Evolutionary conservation across 2,329 filamentous ascomycete species (phyloP).

Genomic region (Pseudocercospora macadamiae): DNA sequence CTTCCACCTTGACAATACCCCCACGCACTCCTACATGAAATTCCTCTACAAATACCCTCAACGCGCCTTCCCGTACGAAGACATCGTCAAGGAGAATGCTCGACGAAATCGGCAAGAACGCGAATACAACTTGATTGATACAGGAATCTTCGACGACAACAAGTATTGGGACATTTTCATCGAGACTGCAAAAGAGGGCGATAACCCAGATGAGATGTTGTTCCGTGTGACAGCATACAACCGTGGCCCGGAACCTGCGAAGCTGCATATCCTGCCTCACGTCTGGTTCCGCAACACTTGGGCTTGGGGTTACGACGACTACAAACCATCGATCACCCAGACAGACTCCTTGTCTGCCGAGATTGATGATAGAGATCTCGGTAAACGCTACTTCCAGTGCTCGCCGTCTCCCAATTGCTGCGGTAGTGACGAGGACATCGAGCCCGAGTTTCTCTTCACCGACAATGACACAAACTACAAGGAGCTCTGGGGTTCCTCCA

Average conservation of each 20-base stretch:
- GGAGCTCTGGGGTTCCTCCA: conserved; percentile 70
- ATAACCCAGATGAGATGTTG: conserved; percentile 86
- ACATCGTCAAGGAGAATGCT: conserved; percentile 82
- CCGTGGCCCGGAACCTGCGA: conserved; percentile 84
- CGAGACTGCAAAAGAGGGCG: conserved; percentile 91
- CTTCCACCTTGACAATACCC: conserved; percentile 95
- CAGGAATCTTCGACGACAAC: conserved; percentile 83
- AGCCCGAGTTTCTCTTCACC: conserved; percentile 85
- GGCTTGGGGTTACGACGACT: conserved; percentile 86
- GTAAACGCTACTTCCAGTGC: conserved; percentile 79
- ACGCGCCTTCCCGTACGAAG: conserved; percentile 85
- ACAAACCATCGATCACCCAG: conserved; percentile 77
- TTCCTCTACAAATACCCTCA: conserved; percentile 98
- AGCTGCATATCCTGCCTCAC: conserved; percentile 90
- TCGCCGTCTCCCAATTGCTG: conserved; percentile 89
- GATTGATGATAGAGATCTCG: conserved; percentile 78
- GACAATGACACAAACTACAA: conserved; percentile 94
- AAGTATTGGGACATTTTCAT: conserved; percentile 97
- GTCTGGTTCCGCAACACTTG: conserved; percentile 98
- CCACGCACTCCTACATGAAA: conserved; percentile 97
- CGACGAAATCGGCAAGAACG: conserved; percentile 73
- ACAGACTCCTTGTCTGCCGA: conserved; percentile 69
- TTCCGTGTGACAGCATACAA: conserved; percentile 98
- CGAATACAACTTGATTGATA: conserved; percentile 92
- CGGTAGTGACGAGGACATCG: conserved; percentile 75